Evolutionary conservation across 352 stramenopile species (phyloP).

Genomic region (Phytophthora pistaciae): DNA sequence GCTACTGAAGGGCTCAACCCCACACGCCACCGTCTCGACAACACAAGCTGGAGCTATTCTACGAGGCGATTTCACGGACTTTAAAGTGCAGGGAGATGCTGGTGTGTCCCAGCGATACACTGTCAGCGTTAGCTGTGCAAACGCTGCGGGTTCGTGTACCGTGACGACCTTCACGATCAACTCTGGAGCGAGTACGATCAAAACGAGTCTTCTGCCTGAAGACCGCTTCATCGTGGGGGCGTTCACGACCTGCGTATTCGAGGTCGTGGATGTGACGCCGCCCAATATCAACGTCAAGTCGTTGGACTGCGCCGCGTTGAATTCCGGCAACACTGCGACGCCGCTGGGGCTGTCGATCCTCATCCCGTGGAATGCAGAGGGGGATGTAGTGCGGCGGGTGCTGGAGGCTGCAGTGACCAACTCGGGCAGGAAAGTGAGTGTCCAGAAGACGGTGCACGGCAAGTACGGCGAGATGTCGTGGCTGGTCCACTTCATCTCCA

Average conservation of each 20-base stretch:
- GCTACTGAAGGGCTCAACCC: constrained; percentile 43
- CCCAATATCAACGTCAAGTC: constrained; percentile 41
- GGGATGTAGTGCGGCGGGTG: constrained; percentile 51
- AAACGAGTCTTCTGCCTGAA: constrained; percentile 36
- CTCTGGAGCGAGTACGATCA: constrained; percentile 40
- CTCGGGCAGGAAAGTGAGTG: constrained; percentile 78
- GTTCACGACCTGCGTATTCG: constrained; percentile 67
- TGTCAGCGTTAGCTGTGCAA: constrained; percentile 21
- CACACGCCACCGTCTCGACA: constrained; percentile 29
- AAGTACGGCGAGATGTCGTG: constrained; percentile 97
- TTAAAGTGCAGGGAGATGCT: constrained; percentile 85
- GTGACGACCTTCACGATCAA: constrained; percentile 18
- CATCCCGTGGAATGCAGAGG: constrained; percentile 79
- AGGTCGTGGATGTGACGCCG: constrained; percentile 26
- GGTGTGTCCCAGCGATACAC: constrained; percentile 54
- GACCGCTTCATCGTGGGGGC: constrained; percentile 69
- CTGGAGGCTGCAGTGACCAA: constrained; percentile 67
- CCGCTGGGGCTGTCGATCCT: constrained; percentile 37
- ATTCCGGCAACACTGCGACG: constrained; percentile 27
- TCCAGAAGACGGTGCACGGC: constrained; percentile 91
- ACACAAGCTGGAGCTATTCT: constrained; percentile 80
- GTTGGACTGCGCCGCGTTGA: constrained; percentile 26
- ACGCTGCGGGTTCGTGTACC: constrained; percentile 8
- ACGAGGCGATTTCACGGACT: constrained; percentile 89
- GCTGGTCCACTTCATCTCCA: constrained; percentile 95